Evolutionary conservation across 1,284 basidiomycete species (phyloP).

Genomic region (Inonotus hispidus): DNA sequence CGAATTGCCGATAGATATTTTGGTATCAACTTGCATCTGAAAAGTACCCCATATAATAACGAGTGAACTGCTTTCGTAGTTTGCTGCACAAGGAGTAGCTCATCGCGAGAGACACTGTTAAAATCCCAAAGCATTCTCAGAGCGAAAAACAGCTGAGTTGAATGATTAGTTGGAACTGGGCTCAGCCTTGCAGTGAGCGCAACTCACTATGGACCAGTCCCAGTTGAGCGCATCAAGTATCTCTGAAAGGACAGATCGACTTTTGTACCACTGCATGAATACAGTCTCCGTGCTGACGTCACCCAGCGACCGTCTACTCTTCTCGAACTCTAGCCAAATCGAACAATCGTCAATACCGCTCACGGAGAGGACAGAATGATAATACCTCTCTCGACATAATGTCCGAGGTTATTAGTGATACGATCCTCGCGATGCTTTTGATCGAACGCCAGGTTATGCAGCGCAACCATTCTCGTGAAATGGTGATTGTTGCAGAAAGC

Average conservation of each 20-base stretch:
- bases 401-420: constrained; percentile 6
- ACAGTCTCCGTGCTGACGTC: neutral
- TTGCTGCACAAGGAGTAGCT: constrained; percentile 19
- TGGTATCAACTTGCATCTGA: neutral
- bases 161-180: too few species aligned
- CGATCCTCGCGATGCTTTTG: constrained; percentile 4
- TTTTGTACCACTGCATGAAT: neutral
- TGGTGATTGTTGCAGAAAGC: constrained; percentile 1
- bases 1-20: constrained; percentile 4
- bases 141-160: constrained; percentile 20
- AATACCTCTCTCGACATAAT: constrained; percentile 13
- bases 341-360: neutral
- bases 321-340: neutral
- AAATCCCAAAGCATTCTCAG: constrained; percentile 20
- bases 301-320: neutral
- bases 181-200: neutral
- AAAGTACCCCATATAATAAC: constrained; percentile 8
- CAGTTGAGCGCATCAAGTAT: neutral
- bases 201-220: neutral
- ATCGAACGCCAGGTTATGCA: constrained; percentile 1
- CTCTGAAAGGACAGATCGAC: neutral
- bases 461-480: constrained; percentile 9
- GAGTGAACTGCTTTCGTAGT: constrained; percentile 16
- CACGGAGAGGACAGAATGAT: neutral
- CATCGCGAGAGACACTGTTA: constrained; percentile 20